Percentiles rank a stretch among this genome's conserved stretches.
These are phyloP conservation scores for Sugiyamaella grinbergsii DNA, from an alignment of 1,139 yeast species.

Conservation along the genomic window DNA sequence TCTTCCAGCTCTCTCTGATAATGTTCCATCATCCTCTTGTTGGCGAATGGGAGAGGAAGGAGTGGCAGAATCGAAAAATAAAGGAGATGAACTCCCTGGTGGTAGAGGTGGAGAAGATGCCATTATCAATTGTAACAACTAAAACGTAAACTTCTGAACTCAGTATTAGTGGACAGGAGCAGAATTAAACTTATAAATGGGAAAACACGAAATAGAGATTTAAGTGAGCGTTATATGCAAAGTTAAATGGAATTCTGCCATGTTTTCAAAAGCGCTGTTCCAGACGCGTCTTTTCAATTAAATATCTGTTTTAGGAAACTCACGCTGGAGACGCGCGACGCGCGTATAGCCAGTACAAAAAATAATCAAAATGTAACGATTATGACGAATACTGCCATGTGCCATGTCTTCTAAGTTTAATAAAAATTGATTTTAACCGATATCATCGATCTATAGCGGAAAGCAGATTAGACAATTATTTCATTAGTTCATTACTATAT, in stretches of 20 bases:
- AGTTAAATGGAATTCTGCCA: slow-evolving; percentile 7
- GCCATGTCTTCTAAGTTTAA: no score
- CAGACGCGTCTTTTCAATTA: slow-evolving; percentile 16
- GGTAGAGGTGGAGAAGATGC: slow-evolving; percentile 21
- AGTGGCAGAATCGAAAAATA: slow-evolving; percentile 55
- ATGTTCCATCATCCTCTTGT: slow-evolving; percentile 22
- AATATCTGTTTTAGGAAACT: slow-evolving; percentile 15
- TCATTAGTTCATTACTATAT: no score
- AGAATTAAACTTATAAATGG: not conserved
- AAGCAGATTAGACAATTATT: no score
- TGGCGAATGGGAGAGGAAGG: slow-evolving; percentile 49
- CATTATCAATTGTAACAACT: not conserved
- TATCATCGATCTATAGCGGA: no score
- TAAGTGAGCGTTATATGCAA: no score
- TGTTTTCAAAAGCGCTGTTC: not conserved
- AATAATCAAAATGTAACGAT: not conserved
- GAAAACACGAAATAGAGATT: slow-evolving; percentile 1
- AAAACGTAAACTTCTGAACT: not conserved
- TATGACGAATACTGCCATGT: no score
- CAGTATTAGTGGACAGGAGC: no score
- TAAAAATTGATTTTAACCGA: no score
- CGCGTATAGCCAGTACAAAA: not conserved
- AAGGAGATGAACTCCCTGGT: slow-evolving; percentile 33
- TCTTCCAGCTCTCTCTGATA: slow-evolving; percentile 28
- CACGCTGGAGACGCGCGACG: slow-evolving; percentile 1